Evolutionary conservation across 768 basidiomycete species (phyloP), one percentile per base, ranked within the genome.

Genomic region (Lactarius deliciosus): DNA sequence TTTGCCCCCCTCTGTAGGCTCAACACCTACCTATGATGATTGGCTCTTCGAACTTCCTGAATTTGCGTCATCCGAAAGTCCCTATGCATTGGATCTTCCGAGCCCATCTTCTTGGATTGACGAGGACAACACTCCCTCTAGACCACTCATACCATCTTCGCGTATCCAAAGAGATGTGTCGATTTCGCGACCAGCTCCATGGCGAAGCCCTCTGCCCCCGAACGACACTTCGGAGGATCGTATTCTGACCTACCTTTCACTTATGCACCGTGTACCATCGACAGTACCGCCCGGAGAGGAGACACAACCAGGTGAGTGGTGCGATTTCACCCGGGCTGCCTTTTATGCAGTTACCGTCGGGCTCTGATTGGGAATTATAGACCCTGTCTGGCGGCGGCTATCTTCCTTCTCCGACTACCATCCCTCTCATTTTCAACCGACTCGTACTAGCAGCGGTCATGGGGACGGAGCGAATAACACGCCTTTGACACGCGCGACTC

Each of bases 81-180:
- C 61, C 11, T 68, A 64, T 38, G 66, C 58, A 38, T 68, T 68
- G 13, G 63, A 64, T 38, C 66, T 68, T 60, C 53, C 62, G n/a
- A 55, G 32, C 36, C 61, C 61, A 11, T 41, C 57, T 22, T 50
- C 32, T 38, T 67, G 66, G 66, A 36, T 55, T 22, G 43, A 45
- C 22, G 58, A 63, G n/a, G 66, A 60, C 25, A 59, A 36, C 43
- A 34, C 25, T 22, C 30, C 57, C 25, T 36, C 50, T 28, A 60
- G 61, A 25, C 57, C 22, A 7, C 30, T 62, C 32, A 47, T 59
- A 16, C 43, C 61, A 13, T 10, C 66, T 20, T 64, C 66, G n/a
- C 66, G 66, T 56, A 22, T 59, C 56, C 63, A 55, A 22, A 64
- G 66, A 60, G 66, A 64, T 5, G 20, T 50, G 2, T n/a, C 66